Evolutionary conservation across 192 early-diverging fungal genomes (phyloP).

Genomic region (Mortierella antarctica): DNA sequence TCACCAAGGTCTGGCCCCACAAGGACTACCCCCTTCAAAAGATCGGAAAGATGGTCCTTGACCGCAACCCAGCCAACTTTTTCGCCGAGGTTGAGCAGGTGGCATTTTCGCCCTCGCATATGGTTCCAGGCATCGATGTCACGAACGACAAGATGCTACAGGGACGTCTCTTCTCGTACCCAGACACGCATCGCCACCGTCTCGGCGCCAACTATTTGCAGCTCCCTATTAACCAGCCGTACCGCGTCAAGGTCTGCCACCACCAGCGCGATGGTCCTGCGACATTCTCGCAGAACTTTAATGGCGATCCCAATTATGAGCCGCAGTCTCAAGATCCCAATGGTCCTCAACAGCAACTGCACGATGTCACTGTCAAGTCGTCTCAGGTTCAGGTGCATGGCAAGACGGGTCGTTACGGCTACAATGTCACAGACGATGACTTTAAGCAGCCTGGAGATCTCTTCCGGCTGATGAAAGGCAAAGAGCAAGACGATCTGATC

Average conservation of each 20-base stretch:
- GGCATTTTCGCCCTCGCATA: slow-evolving; percentile 81
- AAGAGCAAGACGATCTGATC: slow-evolving; percentile 72
- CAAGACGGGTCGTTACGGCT: slow-evolving; percentile 69
- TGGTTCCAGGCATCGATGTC: slow-evolving; percentile 86
- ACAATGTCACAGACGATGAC: slow-evolving; percentile 66
- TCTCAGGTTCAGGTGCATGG: slow-evolving; percentile 61
- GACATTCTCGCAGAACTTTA: slow-evolving; percentile 65
- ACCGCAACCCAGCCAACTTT: slow-evolving; percentile 88
- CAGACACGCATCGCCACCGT: slow-evolving; percentile 88
- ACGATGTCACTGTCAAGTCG: slow-evolving; percentile 63
- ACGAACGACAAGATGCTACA: slow-evolving; percentile 86
- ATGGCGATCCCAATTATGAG: slow-evolving; percentile 79
- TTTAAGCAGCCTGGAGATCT: slow-evolving; percentile 75
- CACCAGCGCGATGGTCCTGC: slow-evolving; percentile 83
- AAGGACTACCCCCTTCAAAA: slow-evolving; percentile 80
- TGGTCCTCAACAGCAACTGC: slow-evolving; percentile 66
- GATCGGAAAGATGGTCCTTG: slow-evolving; percentile 80
- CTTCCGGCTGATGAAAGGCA: slow-evolving; percentile 71
- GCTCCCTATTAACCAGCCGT: slow-evolving; percentile 86
- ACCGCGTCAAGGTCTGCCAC: slow-evolving; percentile 63
- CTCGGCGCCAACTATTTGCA: slow-evolving; percentile 83
- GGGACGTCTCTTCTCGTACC: slow-evolving; percentile 86
- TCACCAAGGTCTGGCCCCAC: slow-evolving; percentile 87
- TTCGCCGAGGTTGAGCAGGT: slow-evolving; percentile 89
- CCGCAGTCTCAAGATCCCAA: slow-evolving; percentile 68